phyloP scores from a whole-genome alignment of 768 basidiomycete species.

The Neoboletus subvelutipes region DNA sequence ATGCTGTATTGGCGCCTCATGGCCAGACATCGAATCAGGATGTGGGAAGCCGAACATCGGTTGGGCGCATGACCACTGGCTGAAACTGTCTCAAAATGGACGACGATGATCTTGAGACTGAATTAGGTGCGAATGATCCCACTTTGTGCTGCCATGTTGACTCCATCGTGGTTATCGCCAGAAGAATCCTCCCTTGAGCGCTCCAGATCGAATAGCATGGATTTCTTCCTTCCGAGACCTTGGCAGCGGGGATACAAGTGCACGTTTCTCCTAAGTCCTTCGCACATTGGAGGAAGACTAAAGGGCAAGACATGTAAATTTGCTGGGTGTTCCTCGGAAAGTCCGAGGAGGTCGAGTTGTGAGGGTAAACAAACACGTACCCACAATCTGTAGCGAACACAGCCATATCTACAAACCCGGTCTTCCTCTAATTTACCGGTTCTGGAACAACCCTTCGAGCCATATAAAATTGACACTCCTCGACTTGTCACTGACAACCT shows the following conservation, averaged over 20 bases:
- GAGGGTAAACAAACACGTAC: background rate
- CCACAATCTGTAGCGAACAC: background rate
- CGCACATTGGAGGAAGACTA: background rate
- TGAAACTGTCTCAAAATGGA: background rate
- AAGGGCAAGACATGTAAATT: background rate
- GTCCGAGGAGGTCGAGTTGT: background rate
- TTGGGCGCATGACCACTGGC: background rate
- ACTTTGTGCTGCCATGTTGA: too few relatives aligned
- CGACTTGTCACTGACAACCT: too few relatives aligned
- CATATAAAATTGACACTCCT: too few relatives aligned
- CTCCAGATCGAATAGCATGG: background rate
- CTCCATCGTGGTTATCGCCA: slow-evolving; percentile 4
- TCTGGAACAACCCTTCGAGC: too few relatives aligned
- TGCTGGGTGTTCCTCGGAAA: background rate
- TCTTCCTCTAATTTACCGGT: too few relatives aligned
- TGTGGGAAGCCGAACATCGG: slow-evolving; percentile 2
- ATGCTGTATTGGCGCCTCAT: slow-evolving; percentile 9
- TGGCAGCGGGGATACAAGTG: background rate
- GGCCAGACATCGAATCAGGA: slow-evolving; percentile 1
- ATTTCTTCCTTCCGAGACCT: background rate
- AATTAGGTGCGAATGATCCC: background rate
- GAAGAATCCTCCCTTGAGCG: slow-evolving; percentile 7
- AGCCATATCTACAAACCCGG: too few relatives aligned
- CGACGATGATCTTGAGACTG: background rate
- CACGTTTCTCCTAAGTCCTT: background rate